Conservation (phyloP, 2,329 filamentous ascomycete species). For the Tolypocladium cylindrosporum region DNA sequence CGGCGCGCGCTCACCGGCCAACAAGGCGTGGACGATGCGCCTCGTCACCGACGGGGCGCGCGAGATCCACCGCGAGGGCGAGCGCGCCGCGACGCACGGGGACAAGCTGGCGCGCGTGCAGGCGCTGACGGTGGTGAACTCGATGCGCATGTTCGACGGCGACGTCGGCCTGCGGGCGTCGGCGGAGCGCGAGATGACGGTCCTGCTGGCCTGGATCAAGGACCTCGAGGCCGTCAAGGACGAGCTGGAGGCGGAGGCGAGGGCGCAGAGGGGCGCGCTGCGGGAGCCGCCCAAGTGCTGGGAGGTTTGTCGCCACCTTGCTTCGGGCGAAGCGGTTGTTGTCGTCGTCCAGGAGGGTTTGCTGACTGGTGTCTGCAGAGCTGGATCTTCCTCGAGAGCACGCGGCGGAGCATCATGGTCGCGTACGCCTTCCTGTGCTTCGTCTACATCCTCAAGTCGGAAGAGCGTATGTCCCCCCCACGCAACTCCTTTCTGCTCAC, state of each 20-base stretch:
- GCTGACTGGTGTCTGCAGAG: constrained; percentile 9
- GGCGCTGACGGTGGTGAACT: constrained; percentile 29
- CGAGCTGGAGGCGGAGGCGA: constrained; percentile 19
- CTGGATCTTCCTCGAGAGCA: constrained; percentile 33
- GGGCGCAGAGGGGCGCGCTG: constrained; percentile 7
- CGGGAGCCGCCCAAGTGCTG: constrained; percentile 28
- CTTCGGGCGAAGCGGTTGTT: not conserved
- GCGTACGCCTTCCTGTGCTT: constrained; percentile 21
- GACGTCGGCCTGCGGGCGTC: constrained; percentile 28
- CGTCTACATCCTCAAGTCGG: constrained; percentile 21
- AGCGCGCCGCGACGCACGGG: constrained; percentile 16
- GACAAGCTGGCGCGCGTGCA: constrained; percentile 34
- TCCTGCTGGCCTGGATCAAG: constrained; percentile 25
- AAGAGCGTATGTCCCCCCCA: constrained; percentile 15
- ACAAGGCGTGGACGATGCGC: constrained; percentile 27
- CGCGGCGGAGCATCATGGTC: constrained; percentile 27
- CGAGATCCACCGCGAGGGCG: constrained; percentile 25
- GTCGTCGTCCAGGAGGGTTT: too few species aligned
- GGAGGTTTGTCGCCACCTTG: constrained; percentile 22
- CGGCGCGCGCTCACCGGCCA: constrained; percentile 23
- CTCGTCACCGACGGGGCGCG: constrained; percentile 25
- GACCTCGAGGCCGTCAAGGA: constrained; percentile 22
- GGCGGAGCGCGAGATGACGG: constrained; percentile 26
- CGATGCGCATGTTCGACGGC: constrained; percentile 33
- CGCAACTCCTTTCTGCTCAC: not conserved